phyloP scores from a whole-genome alignment of 108 stramenopile genomes.

The Cyclotella kingstonii region DNA sequence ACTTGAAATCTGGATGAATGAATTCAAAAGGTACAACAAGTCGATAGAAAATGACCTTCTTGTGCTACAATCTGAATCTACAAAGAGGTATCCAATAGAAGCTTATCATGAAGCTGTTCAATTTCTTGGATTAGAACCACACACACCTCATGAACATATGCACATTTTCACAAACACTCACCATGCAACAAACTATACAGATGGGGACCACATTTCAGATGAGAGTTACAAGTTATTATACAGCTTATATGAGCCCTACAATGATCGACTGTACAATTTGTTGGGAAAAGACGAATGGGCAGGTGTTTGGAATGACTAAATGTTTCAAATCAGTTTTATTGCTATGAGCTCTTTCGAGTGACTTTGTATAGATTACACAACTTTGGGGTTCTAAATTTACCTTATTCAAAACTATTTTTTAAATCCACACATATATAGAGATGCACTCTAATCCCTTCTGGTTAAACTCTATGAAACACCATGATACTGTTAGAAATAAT shows the following conservation, averaged over 20 bases:
- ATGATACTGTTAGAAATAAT: too few relatives aligned
- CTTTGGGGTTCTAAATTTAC: too few relatives aligned
- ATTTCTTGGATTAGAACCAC: constrained; percentile 16
- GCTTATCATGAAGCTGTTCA: constrained; percentile 13
- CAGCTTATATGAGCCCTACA: constrained; percentile 11
- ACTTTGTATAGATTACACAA: too few relatives aligned
- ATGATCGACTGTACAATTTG: constrained; percentile 6
- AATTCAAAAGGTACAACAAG: constrained; percentile 10
- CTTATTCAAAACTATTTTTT: too few relatives aligned
- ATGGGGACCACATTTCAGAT: constrained; percentile 3
- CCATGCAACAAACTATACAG: constrained; percentile 16
- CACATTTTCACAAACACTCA: constrained; percentile 11
- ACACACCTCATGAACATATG: not conserved
- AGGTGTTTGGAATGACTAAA: constrained; percentile 8
- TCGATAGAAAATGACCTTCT: constrained; percentile 11
- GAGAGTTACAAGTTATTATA: constrained; percentile 8
- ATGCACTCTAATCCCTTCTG: too few relatives aligned
- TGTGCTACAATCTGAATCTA: constrained; percentile 14
- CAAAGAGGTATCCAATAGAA: constrained; percentile 6
- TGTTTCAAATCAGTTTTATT: too few relatives aligned
- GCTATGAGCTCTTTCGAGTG: too few relatives aligned
- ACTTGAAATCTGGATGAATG: constrained; percentile 27
- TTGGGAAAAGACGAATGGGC: constrained; percentile 7
- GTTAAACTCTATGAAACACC: too few relatives aligned
- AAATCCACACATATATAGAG: too few relatives aligned